Percentiles rank a stretch among this genome's conserved stretches.
These are phyloP conservation scores for Cordyceps javanica DNA, from an alignment of 2,329 filamentous ascomycete genomes.

Conservation along the genomic window DNA sequence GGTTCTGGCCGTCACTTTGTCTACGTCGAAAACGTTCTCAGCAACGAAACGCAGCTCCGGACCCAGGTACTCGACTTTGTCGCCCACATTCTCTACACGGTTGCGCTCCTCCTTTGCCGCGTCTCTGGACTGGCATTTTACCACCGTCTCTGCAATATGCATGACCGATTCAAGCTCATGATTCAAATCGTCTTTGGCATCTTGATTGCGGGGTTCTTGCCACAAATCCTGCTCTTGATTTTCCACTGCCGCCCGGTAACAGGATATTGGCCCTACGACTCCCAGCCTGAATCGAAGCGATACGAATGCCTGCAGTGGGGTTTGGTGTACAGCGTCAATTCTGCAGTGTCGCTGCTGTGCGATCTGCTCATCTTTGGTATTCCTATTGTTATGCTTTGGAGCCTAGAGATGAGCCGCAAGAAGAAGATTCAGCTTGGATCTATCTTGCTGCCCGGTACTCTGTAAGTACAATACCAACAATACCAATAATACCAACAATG, in stretches of 20 bases:
- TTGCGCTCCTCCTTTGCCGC: constrained; percentile 42
- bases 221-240: constrained; percentile 43
- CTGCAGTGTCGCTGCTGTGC: constrained; percentile 41
- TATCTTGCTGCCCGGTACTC: constrained; percentile 43
- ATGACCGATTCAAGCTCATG: constrained; percentile 27
- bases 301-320: constrained; percentile 46
- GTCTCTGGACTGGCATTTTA: constrained; percentile 48
- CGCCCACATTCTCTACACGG: constrained; percentile 47
- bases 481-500: too few species aligned
- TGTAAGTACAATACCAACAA: constrained; percentile 32
- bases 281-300: constrained; percentile 32
- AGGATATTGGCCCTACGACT: constrained; percentile 45
- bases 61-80: constrained; percentile 43
- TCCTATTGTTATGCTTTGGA: constrained; percentile 40
- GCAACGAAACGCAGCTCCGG: constrained; percentile 31
- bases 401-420: constrained; percentile 36
- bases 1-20: constrained; percentile 41
- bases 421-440: constrained; percentile 41
- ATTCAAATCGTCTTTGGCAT: constrained; percentile 31
- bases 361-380: constrained; percentile 46
- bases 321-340: constrained; percentile 45
- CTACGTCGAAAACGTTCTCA: constrained; percentile 41
- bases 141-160: constrained; percentile 35
- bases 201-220: constrained; percentile 36
- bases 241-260: constrained; percentile 47